Conservation (phyloP, 73 alveolate genomes). For the Symbiodinium natans region DNA sequence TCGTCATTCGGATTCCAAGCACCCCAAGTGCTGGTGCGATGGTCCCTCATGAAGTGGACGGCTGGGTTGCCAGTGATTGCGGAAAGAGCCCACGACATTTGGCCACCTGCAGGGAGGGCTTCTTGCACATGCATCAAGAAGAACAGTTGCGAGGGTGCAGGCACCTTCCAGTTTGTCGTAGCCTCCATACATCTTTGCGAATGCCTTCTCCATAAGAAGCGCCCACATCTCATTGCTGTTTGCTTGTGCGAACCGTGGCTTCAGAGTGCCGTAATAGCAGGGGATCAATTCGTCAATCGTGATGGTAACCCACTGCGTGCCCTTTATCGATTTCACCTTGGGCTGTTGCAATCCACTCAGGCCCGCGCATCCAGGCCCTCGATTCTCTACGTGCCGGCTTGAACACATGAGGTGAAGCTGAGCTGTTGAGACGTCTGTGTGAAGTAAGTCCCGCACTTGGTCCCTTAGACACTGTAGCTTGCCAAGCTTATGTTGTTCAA, state of each 20-base stretch:
- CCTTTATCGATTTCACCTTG: constrained; percentile 35
- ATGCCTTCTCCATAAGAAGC: constrained; percentile 81
- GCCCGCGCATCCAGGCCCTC: background rate
- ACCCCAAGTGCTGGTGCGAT: constrained; percentile 30
- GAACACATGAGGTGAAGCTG: too few relatives aligned
- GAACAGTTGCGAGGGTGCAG: too few relatives aligned
- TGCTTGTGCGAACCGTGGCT: constrained; percentile 85
- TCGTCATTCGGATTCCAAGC: constrained; percentile 45
- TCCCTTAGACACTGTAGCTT: background rate
- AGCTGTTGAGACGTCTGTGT: too few relatives aligned
- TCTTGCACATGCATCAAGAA: too few relatives aligned
- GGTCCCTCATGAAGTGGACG: constrained; percentile 33
- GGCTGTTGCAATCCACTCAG: background rate
- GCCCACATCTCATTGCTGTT: constrained; percentile 72
- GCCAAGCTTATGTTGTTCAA: too few relatives aligned
- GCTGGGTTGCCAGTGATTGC: constrained; percentile 91
- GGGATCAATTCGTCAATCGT: constrained; percentile 69
- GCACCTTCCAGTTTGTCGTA: constrained; percentile 77
- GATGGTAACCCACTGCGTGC: constrained; percentile 41
- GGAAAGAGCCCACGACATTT: constrained; percentile 72
- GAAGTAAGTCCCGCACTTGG: background rate
- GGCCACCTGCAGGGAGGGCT: constrained; percentile 31
- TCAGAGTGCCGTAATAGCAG: constrained; percentile 42
- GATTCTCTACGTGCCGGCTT: background rate
- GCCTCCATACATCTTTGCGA: constrained; percentile 91